Conservation (phyloP, 208 protist species). For the Crithidia mellificae region DNA sequence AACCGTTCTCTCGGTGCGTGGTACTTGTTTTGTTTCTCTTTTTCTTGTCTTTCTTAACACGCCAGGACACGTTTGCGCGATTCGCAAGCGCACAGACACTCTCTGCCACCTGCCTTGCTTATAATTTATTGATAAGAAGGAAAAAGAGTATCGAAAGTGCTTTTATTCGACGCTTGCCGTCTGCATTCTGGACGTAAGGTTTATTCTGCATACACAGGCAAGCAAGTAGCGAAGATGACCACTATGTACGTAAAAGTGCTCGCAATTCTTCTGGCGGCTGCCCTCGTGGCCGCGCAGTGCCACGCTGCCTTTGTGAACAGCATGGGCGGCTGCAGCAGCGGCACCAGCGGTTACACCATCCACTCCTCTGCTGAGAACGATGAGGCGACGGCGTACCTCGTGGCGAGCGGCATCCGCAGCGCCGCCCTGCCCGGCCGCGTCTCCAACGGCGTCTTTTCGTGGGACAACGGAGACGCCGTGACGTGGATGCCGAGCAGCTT, state of each 20-base stretch:
- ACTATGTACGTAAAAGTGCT: not conserved
- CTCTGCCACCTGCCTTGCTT: too few relatives aligned
- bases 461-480: conserved; percentile 41
- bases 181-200: too few relatives aligned
- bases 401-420: conserved; percentile 15
- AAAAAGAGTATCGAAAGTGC: too few relatives aligned
- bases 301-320: conserved; percentile 12
- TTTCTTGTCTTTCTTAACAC: too few relatives aligned
- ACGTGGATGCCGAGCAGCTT: conserved; percentile 37
- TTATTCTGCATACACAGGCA: too few relatives aligned
- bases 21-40: not conserved
- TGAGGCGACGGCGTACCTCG: conserved; percentile 39
- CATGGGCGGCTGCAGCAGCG: conserved; percentile 19
- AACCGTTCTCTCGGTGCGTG: not conserved
- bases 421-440: conserved; percentile 48
- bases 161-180: too few relatives aligned
- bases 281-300: conserved; percentile 15
- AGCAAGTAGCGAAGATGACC: not conserved
- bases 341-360: conserved; percentile 24
- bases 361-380: conserved; percentile 38
- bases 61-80: too few relatives aligned
- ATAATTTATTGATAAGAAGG: too few relatives aligned
- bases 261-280: conserved; percentile 15
- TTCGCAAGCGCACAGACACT: too few relatives aligned
- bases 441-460: conserved; percentile 26